Conservation (phyloP, 2,329 filamentous ascomycete genomes). For the Aureobasidium leucospermi region DNA sequence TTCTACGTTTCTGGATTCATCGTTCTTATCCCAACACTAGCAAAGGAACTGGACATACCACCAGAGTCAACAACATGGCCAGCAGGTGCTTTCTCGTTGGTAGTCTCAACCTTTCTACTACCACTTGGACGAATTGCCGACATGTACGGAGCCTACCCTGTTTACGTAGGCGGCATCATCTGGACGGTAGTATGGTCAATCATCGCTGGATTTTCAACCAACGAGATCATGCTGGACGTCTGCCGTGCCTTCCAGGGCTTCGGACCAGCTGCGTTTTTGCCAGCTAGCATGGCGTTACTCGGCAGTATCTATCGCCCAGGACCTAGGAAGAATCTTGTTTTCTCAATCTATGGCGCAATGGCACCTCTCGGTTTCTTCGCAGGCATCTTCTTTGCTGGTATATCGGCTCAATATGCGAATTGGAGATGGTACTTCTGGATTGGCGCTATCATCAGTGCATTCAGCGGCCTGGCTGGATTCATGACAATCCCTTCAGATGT, state of each 20-base stretch:
- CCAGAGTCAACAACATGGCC: slow-evolving; percentile 54
- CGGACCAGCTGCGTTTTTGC: slow-evolving; percentile 30
- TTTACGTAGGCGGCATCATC: slow-evolving; percentile 52
- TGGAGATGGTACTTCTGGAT: slow-evolving; percentile 67
- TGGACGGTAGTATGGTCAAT: slow-evolving; percentile 34
- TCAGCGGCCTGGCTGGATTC: slow-evolving; percentile 40
- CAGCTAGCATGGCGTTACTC: slow-evolving; percentile 26
- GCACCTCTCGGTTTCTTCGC: slow-evolving; percentile 50
- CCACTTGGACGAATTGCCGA: slow-evolving; percentile 44
- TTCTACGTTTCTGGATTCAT: slow-evolving; percentile 72
- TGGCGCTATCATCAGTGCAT: slow-evolving; percentile 46
- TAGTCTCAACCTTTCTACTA: slow-evolving; percentile 41
- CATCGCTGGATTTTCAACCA: slow-evolving; percentile 27
- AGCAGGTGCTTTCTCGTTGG: slow-evolving; percentile 44
- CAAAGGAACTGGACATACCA: slow-evolving; percentile 56
- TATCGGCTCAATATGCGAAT: slow-evolving; percentile 46
- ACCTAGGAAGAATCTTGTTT: slow-evolving; percentile 30
- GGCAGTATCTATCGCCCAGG: slow-evolving; percentile 30
- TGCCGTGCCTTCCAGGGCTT: slow-evolving; percentile 30
- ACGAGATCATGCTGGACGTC: slow-evolving; percentile 29
- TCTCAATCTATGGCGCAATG: slow-evolving; percentile 41
- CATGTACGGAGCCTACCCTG: slow-evolving; percentile 53
- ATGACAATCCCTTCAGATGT: slow-evolving; percentile 45
- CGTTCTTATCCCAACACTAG: slow-evolving; percentile 59
- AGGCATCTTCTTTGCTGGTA: slow-evolving; percentile 59